Conservation (phyloP, 768 basidiomycete species). For the Baorangia bicolor region DNA sequence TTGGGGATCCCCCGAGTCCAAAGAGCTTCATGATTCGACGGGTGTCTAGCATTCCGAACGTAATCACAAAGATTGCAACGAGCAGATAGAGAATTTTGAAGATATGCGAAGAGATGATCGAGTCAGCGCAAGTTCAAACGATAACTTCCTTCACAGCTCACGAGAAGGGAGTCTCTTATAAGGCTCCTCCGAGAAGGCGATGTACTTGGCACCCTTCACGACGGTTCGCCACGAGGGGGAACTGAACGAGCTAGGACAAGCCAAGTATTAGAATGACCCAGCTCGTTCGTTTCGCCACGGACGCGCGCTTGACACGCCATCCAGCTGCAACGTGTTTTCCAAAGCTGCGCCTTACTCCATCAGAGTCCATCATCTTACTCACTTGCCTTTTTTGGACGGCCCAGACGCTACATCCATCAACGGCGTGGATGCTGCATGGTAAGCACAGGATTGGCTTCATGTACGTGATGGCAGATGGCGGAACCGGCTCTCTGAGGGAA, state of each 20-base stretch:
- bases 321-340: slow-evolving; percentile 25
- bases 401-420: slow-evolving; percentile 7
- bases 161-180: slow-evolving; percentile 26
- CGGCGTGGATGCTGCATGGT: slow-evolving; percentile 25
- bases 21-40: slow-evolving; percentile 34
- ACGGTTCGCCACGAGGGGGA: slow-evolving; percentile 22
- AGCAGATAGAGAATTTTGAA: slow-evolving; percentile 31
- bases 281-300: slow-evolving; percentile 11
- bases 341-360: slow-evolving; percentile 19
- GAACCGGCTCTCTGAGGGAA: neutral
- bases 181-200: slow-evolving; percentile 25
- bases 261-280: slow-evolving; percentile 3
- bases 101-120: slow-evolving; percentile 9
- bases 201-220: slow-evolving; percentile 15
- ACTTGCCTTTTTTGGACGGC: slow-evolving; percentile 26
- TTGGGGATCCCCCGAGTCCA: slow-evolving; percentile 30
- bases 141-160: slow-evolving; percentile 15
- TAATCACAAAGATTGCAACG: slow-evolving; percentile 16
- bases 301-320: slow-evolving; percentile 10
- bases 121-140: slow-evolving; percentile 13
- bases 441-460: slow-evolving; percentile 13
- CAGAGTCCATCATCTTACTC: no score
- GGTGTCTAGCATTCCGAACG: slow-evolving; percentile 33
- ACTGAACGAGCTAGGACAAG: slow-evolving; percentile 1
- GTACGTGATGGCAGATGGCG: neutral